These are phyloP conservation scores for Leccinum pachyderme DNA, from an alignment of 1,284 basidiomycete species.

Conservation along the genomic window DNA sequence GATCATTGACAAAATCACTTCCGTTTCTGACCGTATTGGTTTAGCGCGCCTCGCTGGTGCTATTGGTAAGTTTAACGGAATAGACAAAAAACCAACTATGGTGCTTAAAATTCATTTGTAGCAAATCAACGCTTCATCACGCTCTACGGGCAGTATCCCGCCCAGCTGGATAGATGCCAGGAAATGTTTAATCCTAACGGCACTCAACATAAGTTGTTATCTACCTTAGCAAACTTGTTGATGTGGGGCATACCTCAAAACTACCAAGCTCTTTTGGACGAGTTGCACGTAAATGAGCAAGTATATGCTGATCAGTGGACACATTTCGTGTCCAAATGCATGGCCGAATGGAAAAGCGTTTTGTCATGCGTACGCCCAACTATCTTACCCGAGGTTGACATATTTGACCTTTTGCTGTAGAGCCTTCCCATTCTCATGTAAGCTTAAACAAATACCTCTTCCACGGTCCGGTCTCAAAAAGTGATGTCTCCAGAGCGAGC, in stretches of 20 bases:
- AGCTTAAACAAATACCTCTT: constrained; percentile 5
- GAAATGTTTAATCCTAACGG: constrained; percentile 23
- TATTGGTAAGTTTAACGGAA: constrained; percentile 17
- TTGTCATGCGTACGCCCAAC: constrained; percentile 26
- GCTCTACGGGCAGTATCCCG: constrained; percentile 26
- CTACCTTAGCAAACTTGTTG: constrained; percentile 7
- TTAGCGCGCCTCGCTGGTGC: constrained; percentile 31
- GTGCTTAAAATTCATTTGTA: constrained; percentile 6
- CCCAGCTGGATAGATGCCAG: constrained; percentile 33
- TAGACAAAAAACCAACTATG: neutral
- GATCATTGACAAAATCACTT: neutral
- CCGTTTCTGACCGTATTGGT: constrained; percentile 8
- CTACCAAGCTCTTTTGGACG: constrained; percentile 25
- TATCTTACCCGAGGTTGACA: neutral
- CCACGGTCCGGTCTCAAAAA: neutral
- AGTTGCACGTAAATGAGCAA: constrained; percentile 33
- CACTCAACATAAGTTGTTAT: constrained; percentile 26
- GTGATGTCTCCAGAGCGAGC: constrained; percentile 16
- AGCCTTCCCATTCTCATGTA: constrained; percentile 29
- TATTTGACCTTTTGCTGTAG: constrained; percentile 21
- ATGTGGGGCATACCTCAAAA: constrained; percentile 33
- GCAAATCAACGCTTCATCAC: constrained; percentile 31
- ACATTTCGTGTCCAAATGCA: constrained; percentile 24
- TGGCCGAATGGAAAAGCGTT: constrained; percentile 31
- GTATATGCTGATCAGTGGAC: constrained; percentile 37